phyloP scores from a whole-genome alignment of 805 yeast species.

The Candida pseudoglaebosa region DNA sequence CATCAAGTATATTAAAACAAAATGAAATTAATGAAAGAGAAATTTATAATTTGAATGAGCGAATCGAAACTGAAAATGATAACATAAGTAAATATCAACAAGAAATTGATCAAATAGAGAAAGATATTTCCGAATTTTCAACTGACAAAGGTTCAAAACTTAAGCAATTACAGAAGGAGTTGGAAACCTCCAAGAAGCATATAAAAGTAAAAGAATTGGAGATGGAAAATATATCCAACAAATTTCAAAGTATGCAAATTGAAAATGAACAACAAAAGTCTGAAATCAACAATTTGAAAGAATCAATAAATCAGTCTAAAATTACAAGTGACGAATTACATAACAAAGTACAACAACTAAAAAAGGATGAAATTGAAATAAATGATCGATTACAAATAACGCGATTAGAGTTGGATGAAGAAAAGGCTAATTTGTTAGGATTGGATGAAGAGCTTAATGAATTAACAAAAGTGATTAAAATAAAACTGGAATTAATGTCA shows the following conservation, averaged over 20 bases:
- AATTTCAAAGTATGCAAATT: constrained; percentile 60
- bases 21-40: constrained; percentile 44
- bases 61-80: constrained; percentile 33
- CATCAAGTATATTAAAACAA: constrained; percentile 52
- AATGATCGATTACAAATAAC: constrained; percentile 15
- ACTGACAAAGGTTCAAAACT: constrained; percentile 78
- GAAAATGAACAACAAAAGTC: constrained; percentile 63
- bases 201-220: constrained; percentile 38
- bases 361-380: constrained; percentile 20
- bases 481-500: constrained; percentile 41
- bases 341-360: constrained; percentile 19
- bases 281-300: constrained; percentile 49
- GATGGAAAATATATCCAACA: constrained; percentile 45
- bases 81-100: constrained; percentile 25
- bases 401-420: constrained; percentile 42
- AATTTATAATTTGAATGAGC: constrained; percentile 36
- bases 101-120: constrained; percentile 55
- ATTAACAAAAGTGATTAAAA: constrained; percentile 42
- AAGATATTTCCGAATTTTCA: constrained; percentile 79
- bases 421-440: constrained; percentile 58
- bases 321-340: constrained; percentile 27
- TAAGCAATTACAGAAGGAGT: constrained; percentile 55
- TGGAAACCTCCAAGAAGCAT: constrained; percentile 27
- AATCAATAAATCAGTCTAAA: constrained; percentile 36
- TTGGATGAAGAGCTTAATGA: constrained; percentile 75